Evolutionary conservation across 768 basidiomycete genomes (phyloP).

Genomic region (Lactarius sp.): DNA sequence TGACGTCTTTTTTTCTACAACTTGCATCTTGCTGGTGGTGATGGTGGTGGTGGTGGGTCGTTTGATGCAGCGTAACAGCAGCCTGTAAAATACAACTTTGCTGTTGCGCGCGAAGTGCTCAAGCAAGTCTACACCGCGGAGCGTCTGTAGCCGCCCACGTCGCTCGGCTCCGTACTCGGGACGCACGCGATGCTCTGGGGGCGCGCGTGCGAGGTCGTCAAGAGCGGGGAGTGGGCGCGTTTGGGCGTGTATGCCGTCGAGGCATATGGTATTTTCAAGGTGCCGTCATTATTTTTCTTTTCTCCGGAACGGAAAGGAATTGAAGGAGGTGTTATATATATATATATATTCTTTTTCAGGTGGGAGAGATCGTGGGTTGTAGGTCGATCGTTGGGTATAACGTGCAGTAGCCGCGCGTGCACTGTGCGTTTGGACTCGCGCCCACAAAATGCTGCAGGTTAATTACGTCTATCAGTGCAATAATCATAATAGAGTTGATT

Average conservation of each 20-base stretch:
- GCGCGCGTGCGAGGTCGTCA: conserved; percentile 55
- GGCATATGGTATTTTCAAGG: conserved; percentile 89
- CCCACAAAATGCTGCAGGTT: neutral
- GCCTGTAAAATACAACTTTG: conserved; percentile 72
- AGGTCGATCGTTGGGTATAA: too few species aligned
- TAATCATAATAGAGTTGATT: too few species aligned
- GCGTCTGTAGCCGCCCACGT: conserved; percentile 60
- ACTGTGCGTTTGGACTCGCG: too few species aligned
- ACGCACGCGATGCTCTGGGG: conserved; percentile 64
- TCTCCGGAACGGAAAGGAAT: neutral
- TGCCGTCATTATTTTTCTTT: conserved; percentile 31
- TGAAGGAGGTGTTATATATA: neutral
- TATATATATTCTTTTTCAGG: too few species aligned
- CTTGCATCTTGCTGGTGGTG: too few species aligned
- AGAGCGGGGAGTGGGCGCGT: conserved; percentile 61
- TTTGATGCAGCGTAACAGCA: conserved; percentile 59
- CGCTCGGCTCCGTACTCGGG: conserved; percentile 45
- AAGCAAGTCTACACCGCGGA: conserved; percentile 52
- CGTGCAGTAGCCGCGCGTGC: conserved; percentile 31
- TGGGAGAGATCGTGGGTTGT: conserved; percentile 64
- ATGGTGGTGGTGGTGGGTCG: too few species aligned
- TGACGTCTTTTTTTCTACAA: neutral
- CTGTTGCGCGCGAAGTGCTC: conserved; percentile 67
- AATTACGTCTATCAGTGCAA: too few species aligned
- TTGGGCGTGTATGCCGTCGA: conserved; percentile 75